phyloP scores from a whole-genome alignment of 1,139 yeast species.

The Cylindricascospora bacillispora region DNA sequence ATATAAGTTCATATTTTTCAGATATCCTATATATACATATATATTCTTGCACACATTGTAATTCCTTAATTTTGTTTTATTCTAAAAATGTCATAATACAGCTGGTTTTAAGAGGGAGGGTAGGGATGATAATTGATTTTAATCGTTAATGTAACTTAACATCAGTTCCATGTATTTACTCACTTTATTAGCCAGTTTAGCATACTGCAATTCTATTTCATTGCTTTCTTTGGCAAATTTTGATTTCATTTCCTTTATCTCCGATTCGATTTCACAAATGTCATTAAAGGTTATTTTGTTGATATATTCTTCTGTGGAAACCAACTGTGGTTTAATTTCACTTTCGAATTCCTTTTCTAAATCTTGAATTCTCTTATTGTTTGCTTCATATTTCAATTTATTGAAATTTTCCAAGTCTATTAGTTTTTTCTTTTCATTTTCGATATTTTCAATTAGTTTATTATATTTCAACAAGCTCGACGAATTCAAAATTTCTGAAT shows the following conservation, averaged over 20 bases:
- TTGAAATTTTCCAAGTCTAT: conserved; percentile 7
- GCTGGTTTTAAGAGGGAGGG: too few species aligned
- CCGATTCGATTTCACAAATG: conserved; percentile 13
- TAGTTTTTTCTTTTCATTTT: conserved; percentile 12
- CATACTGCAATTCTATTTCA: conserved; percentile 19
- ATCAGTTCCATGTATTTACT: conserved; percentile 20
- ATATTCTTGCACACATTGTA: too few species aligned
- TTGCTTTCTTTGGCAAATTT: conserved; percentile 16
- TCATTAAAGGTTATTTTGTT: conserved; percentile 16
- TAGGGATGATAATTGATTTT: too few species aligned
- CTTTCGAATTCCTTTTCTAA: conserved; percentile 15
- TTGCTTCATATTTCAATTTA: conserved; percentile 10
- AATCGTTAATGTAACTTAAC: too few species aligned
- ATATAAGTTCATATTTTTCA: too few species aligned
- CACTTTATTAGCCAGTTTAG: conserved; percentile 18
- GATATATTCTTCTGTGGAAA: conserved; percentile 16
- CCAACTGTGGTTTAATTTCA: conserved; percentile 16
- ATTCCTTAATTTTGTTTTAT: too few species aligned
- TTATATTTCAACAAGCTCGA: conserved; percentile 15
- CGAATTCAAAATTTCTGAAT: conserved; percentile 12
- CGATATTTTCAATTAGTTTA: conserved; percentile 18
- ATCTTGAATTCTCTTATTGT: conserved; percentile 11
- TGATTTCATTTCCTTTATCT: conserved; percentile 10
- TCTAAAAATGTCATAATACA: too few species aligned
- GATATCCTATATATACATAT: too few species aligned